Conservation (phyloP, 2,329 filamentous ascomycete genomes). For the Penicillium freii region DNA sequence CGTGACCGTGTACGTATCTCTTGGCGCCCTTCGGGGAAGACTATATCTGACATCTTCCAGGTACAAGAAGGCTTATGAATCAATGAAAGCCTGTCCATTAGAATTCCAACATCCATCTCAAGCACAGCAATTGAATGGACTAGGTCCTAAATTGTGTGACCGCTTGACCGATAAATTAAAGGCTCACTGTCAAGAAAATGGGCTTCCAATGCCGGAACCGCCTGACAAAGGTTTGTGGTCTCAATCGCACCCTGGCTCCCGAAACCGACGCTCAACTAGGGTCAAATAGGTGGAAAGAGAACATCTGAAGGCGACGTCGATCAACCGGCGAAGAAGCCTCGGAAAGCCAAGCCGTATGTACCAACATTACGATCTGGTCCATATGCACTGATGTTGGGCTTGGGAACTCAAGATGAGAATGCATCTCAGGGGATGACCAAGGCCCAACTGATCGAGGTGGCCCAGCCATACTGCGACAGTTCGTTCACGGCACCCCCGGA, state of each 20-base stretch:
- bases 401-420: conserved; percentile 60
- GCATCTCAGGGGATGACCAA: conserved; percentile 63
- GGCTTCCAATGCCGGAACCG: conserved; percentile 64
- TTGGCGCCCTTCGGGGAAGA: neutral
- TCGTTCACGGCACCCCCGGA: conserved; percentile 69
- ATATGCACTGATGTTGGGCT: conserved; percentile 68
- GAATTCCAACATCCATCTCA: conserved; percentile 70
- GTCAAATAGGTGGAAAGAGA: conserved; percentile 29
- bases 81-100: conserved; percentile 71
- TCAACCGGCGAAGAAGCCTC: conserved; percentile 55
- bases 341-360: conserved; percentile 64
- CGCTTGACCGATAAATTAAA: conserved; percentile 61
- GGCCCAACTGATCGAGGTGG: conserved; percentile 63
- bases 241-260: conserved; percentile 9
- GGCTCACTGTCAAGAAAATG: conserved; percentile 63
- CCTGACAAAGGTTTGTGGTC: conserved; percentile 44
- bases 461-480: conserved; percentile 69
- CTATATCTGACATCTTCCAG: conserved; percentile 36
- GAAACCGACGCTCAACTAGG: conserved; percentile 13
- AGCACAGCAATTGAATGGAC: conserved; percentile 68
- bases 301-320: conserved; percentile 31
- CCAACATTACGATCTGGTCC: conserved; percentile 70
- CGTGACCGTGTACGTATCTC: conserved; percentile 48
- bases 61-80: conserved; percentile 73
- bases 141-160: conserved; percentile 69